These are phyloP conservation scores for Coccinonectria pachysandricola DNA, from an alignment of 2,329 filamentous ascomycete species.

Conservation along the genomic window DNA sequence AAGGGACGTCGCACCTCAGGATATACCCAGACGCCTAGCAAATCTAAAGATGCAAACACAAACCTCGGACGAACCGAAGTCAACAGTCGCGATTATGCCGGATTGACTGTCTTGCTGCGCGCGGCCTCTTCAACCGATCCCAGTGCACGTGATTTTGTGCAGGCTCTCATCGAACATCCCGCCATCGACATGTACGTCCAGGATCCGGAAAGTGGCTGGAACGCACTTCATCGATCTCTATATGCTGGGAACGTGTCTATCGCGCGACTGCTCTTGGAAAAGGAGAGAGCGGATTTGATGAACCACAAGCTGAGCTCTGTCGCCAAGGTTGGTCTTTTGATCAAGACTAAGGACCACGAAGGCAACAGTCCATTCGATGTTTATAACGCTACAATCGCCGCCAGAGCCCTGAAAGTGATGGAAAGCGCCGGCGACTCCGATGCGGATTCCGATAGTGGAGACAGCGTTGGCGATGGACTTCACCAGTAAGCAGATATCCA, in stretches of 20 bases:
- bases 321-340: constrained; percentile 60
- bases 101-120: constrained; percentile 75
- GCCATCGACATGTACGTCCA: constrained; percentile 77
- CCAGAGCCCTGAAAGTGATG: constrained; percentile 51
- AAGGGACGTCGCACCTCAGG: constrained; percentile 47
- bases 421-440: constrained; percentile 40
- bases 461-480: constrained; percentile 24
- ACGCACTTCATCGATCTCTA: constrained; percentile 79
- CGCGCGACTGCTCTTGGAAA: constrained; percentile 69
- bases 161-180: constrained; percentile 71
- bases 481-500: constrained; percentile 23
- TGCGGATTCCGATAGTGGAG: constrained; percentile 45
- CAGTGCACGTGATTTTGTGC: constrained; percentile 63
- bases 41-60: constrained; percentile 33
- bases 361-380: constrained; percentile 91
- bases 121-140: constrained; percentile 65
- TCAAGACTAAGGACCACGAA: constrained; percentile 93
- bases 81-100: constrained; percentile 73
- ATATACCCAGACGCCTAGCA: constrained; percentile 32
- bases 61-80: constrained; percentile 53
- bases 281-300: constrained; percentile 56
- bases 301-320: constrained; percentile 50
- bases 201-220: constrained; percentile 92
- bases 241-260: constrained; percentile 85
- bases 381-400: constrained; percentile 77